A percentile compares a stretch with the other conserved stretches of the same genome.
These are phyloP conservation scores for Massarina eburnea DNA, from an alignment of 2,329 filamentous ascomycete species.

Conservation along the genomic window DNA sequence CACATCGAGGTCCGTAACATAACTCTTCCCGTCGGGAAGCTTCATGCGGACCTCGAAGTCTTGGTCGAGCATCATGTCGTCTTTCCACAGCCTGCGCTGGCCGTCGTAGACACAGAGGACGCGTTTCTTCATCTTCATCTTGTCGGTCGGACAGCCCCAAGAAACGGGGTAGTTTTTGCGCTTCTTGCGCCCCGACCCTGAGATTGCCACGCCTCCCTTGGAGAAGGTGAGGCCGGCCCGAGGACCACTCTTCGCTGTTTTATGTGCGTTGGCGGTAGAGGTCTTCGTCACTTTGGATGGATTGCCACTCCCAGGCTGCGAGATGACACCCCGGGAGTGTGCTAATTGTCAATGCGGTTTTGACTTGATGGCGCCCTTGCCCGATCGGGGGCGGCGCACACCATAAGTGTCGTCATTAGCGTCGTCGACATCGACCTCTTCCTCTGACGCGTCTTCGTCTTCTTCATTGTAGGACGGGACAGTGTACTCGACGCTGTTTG, in stretches of 20 bases:
- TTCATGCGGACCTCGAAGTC: conserved; percentile 91
- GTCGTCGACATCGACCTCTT: conserved; percentile 55
- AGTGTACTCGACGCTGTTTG: conserved; percentile 49
- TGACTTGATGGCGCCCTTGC: conserved; percentile 53
- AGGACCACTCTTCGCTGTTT: conserved; percentile 26
- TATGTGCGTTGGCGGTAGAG: conserved; percentile 6
- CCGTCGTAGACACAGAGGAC: conserved; percentile 93
- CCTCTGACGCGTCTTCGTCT: conserved; percentile 64
- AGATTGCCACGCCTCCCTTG: conserved; percentile 68
- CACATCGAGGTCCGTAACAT: conserved; percentile 91
- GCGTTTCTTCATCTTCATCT: conserved; percentile 98
- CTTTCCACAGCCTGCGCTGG: conserved; percentile 84
- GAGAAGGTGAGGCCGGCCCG: conserved; percentile 72
- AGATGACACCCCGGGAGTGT: conserved; percentile 52
- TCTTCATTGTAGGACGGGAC: conserved; percentile 54
- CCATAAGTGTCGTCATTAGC: conserved; percentile 58
- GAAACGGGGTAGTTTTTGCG: conserved; percentile 89
- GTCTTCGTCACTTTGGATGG: conserved; percentile 43
- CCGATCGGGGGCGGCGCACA: conserved; percentile 46
- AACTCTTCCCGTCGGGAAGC: conserved; percentile 67
- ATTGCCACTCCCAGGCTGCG: conserved; percentile 39
- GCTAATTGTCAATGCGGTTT: conserved; percentile 55
- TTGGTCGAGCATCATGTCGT: conserved; percentile 97
- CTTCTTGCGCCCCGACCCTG: conserved; percentile 72
- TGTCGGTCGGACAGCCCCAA: conserved; percentile 88